Evolutionary conservation across 768 basidiomycete genomes (phyloP), one percentile per base, ranked within the genome.

Genomic region (Tulasnella sp.): DNA sequence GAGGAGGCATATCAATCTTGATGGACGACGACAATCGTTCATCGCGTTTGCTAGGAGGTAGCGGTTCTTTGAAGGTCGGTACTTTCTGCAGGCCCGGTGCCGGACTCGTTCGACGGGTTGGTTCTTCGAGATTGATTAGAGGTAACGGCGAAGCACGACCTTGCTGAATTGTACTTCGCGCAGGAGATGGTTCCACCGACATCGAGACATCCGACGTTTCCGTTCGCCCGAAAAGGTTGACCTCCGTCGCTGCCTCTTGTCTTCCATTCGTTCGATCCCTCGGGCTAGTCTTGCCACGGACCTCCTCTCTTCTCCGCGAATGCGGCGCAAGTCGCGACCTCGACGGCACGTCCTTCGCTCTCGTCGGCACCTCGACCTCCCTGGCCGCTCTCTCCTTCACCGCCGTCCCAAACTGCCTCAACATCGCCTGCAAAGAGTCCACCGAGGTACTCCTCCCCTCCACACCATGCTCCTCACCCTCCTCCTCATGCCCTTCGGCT

Each of bases 311-410:
- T 29, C 14, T 29, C 9, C 52, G 5, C 5, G 52, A 59, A 59
- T 22, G 26, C 22, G 26, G 3, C 22, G 52, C 52, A 59, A 5
- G 11, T 29, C 29, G 22, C 26, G 22, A 7, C 22, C 14, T 59
- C 52, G 52, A 59, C 6, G 7, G 6, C 7, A 32, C n/a, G 8
- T 47, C 52, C 52, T 59, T 59, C 52, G 52, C 52, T 29, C 32
- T 59, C 52, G 26, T 12, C 5, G 52, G 52, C 26, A 59, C 52
- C 52, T 59, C 52, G 26, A 59, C 52, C 26, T 59, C 52, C 26
- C 35, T 67, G 1, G 67, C 67, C 29, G 67, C 42, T 12, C 67
- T 39, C 67, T 67, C 67, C 40, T 67, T 67, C 36, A 67, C 67
- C 5, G 32, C 67, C 8, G 26, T 67, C 40, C 67, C 67, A 29